Conservation (phyloP, 805 yeast genomes). For the Lipomyces yamanashiensis region DNA sequence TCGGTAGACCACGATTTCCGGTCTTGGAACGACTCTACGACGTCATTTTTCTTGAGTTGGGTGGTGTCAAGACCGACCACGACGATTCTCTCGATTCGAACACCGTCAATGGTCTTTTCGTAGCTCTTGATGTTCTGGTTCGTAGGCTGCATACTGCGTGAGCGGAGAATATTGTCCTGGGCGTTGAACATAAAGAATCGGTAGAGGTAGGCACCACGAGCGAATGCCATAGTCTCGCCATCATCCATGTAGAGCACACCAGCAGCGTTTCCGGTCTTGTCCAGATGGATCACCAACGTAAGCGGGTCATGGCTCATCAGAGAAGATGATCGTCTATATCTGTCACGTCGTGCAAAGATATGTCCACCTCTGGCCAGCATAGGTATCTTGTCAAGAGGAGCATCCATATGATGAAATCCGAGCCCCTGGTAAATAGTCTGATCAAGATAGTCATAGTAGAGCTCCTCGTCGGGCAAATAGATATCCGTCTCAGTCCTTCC, state of each 20-base stretch:
- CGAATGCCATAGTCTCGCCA: constrained; percentile 70
- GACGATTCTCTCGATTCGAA: constrained; percentile 60
- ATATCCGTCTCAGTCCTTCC: constrained; percentile 51
- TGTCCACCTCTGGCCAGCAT: constrained; percentile 79
- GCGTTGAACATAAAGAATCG: constrained; percentile 49
- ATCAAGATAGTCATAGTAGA: constrained; percentile 47
- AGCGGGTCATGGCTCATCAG: constrained; percentile 81
- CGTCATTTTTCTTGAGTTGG: constrained; percentile 17
- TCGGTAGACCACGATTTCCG: constrained; percentile 48
- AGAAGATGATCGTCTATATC: constrained; percentile 78
- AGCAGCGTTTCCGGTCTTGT: constrained; percentile 53
- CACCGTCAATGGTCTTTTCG: constrained; percentile 43
- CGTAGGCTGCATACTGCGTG: constrained; percentile 39
- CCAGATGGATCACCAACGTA: constrained; percentile 67
- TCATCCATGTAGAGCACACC: constrained; percentile 80
- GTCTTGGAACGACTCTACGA: constrained; percentile 48
- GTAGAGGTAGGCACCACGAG: constrained; percentile 55
- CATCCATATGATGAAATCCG: constrained; percentile 50
- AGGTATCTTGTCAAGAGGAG: constrained; percentile 68
- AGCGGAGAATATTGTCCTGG: constrained; percentile 42
- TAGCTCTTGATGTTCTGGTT: constrained; percentile 24
- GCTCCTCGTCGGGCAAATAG: constrained; percentile 54
- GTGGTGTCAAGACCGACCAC: constrained; percentile 49
- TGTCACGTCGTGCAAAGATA: constrained; percentile 66
- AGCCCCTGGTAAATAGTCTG: constrained; percentile 43